Percentiles rank a stretch among this genome's conserved stretches.
phyloP scores from a whole-genome alignment of 345 rosid species.

The Hibiscus mutabilis region DNA sequence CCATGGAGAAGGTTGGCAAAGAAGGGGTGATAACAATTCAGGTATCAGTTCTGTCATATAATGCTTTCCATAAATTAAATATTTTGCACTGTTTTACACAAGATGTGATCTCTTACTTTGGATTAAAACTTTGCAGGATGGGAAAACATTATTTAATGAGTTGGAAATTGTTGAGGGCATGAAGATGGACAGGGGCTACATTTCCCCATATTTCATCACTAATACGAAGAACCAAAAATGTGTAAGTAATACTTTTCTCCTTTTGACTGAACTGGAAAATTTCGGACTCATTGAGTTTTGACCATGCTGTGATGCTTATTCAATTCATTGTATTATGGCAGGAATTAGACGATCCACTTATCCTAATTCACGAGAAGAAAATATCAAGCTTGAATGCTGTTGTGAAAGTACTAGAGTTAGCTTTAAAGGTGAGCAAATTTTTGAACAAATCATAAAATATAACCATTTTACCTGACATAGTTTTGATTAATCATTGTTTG shows the following conservation, averaged over 20 bases:
- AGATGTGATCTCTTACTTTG: neutral
- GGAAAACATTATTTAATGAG: conserved; percentile 85
- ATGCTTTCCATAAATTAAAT: neutral
- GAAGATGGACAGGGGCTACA: conserved; percentile 97
- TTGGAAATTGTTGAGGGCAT: conserved; percentile 98
- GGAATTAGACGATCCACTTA: conserved; percentile 96
- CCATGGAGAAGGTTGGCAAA: conserved; percentile 98
- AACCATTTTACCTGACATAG: neutral
- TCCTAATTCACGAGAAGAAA: conserved; percentile 93
- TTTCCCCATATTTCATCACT: conserved; percentile 90
- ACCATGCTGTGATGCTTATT: neutral
- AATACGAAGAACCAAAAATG: conserved; percentile 91
- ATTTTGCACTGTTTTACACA: neutral
- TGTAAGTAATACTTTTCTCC: conserved; percentile 35
- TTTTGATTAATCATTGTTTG: neutral
- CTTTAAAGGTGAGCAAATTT: conserved; percentile 62
- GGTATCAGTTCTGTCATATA: conserved; percentile 22
- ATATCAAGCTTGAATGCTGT: conserved; percentile 70
- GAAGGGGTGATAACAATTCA: conserved; percentile 97
- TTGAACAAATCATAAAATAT: neutral
- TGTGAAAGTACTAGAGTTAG: conserved; percentile 85
- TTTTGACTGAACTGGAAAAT: conserved; percentile 4
- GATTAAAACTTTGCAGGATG: conserved; percentile 49
- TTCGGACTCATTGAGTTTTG: neutral
- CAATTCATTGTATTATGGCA: conserved; percentile 20